Evolutionary conservation across 2,329 filamentous ascomycete genomes (phyloP), one percentile per base, ranked within the genome.

Genomic region (Rhynchosporium agropyri): DNA sequence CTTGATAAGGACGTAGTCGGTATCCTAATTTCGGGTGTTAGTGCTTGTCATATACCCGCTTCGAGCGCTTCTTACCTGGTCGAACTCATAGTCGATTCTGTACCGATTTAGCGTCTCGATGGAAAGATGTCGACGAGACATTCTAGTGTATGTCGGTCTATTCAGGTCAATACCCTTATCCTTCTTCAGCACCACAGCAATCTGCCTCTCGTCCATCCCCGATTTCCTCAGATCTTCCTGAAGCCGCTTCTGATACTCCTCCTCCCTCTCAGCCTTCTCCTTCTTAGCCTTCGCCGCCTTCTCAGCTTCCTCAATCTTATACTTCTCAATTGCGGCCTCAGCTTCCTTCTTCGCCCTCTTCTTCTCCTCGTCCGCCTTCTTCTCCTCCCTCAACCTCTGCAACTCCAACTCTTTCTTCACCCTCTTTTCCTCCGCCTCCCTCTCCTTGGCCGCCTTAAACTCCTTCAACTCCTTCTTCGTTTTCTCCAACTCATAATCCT

Each of bases 1-100:
- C 76, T 89, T 90, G 77, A 92, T 89, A 63, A 93, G 76, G 61
- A 92, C 79, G 69, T 85, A 92, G 53, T 89, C 85, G 20, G 84
- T 82, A 70, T 92, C 87, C 80, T 86, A 68, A 74, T 57, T 77
- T 61, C 13, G 12, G 2, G 36, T 70, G 72, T 75, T 77, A 85
- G 68, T 54, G n/a, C 29, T 55, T 33, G 29, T 8, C 31, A 42
- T 2, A 15, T 5, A 54, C 13, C 49, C 28, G 15, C 10, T 45
- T 28, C 9, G 31, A n/a, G 31, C 2, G 28, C 9, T 26, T 74
- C 82, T 75, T 76, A 87, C 85, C 65, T 75, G 64, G 66, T 89
- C 86, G 57, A 81, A 74, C 59, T 86, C 81, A 68, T 79, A 88
- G 12, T 87, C 83, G 33, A 88, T 80, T 54, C 79, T 77, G 68